Evolutionary conservation across 2,329 filamentous ascomycete genomes (phyloP).

Genomic region (Pochonia chlamydosporia): DNA sequence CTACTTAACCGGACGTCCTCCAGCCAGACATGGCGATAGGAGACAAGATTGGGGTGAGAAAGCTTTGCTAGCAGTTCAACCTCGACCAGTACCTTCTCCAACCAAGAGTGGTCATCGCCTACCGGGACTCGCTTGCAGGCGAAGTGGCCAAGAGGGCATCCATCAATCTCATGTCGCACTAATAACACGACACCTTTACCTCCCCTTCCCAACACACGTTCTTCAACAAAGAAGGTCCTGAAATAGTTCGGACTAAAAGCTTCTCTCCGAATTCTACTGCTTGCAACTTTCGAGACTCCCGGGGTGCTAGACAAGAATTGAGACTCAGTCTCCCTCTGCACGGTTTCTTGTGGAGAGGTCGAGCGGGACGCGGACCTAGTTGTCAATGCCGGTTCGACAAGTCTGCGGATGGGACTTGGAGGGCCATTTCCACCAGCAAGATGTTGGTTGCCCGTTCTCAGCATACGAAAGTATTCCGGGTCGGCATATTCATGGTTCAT

Average conservation of each 20-base stretch:
- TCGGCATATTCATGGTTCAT: constrained; percentile 64
- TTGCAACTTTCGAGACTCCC: constrained; percentile 39
- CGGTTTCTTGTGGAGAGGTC: constrained; percentile 13
- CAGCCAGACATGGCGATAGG: constrained; percentile 95
- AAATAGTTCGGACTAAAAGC: constrained; percentile 94
- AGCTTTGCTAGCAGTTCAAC: constrained; percentile 89
- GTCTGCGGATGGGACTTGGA: constrained; percentile 48
- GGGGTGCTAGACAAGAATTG: constrained; percentile 52
- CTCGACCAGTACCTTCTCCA: constrained; percentile 89
- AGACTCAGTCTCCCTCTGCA: constrained; percentile 19
- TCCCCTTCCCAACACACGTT: constrained; percentile 77
- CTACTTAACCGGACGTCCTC: constrained; percentile 79
- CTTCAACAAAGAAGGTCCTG: constrained; percentile 85
- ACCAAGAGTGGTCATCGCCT: constrained; percentile 88
- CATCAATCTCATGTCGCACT: constrained; percentile 89
- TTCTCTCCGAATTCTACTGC: constrained; percentile 71
- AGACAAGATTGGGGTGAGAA: constrained; percentile 91
- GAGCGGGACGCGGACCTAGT: constrained; percentile 10
- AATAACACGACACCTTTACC: constrained; percentile 92
- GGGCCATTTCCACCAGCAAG: constrained; percentile 39
- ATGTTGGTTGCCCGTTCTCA: constrained; percentile 52
- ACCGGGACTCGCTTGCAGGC: constrained; percentile 97
- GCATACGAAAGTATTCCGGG: constrained; percentile 92
- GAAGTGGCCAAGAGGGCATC: constrained; percentile 81
- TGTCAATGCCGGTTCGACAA: constrained; percentile 39